Percentiles rank a stretch among this genome's conserved stretches.
These are phyloP conservation scores for Kwoniella botswanensis DNA, from an alignment of 768 basidiomycete genomes.

Conservation along the genomic window DNA sequence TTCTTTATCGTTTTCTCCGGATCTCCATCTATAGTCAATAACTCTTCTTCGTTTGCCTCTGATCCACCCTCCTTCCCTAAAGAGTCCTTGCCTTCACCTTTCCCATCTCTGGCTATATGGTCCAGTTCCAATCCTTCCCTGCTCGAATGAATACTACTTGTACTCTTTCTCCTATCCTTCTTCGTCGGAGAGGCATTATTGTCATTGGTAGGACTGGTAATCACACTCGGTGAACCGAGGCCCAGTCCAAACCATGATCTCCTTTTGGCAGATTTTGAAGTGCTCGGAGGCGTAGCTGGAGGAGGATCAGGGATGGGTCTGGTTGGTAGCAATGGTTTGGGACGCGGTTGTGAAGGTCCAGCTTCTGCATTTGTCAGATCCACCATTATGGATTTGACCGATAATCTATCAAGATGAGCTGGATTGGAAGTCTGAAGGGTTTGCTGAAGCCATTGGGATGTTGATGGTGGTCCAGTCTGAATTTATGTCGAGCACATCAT, in stretches of 20 bases:
- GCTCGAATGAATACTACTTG: not conserved
- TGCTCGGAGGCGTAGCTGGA: constrained; percentile 30
- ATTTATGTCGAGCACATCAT: not conserved
- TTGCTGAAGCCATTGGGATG: not conserved
- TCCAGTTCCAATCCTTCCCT: constrained; percentile 8
- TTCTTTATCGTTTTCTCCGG: constrained; percentile 23
- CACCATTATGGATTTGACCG: not conserved
- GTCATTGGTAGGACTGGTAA: not conserved
- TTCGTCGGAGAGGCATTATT: constrained; percentile 5
- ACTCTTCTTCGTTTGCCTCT: constrained; percentile 17
- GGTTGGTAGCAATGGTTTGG: constrained; percentile 9
- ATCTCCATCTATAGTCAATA: constrained; percentile 45
- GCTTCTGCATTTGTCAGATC: constrained; percentile 25
- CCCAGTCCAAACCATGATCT: constrained; percentile 47
- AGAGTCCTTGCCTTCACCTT: not conserved
- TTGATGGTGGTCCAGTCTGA: not conserved
- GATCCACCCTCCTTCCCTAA: not conserved
- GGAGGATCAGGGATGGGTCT: constrained; percentile 19
- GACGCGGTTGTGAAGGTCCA: constrained; percentile 28
- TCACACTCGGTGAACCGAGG: constrained; percentile 15
- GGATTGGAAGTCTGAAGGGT: no score
- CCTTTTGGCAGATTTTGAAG: constrained; percentile 25
- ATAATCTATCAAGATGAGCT: not conserved
- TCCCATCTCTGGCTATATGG: not conserved
- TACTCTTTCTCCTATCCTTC: constrained; percentile 18